phyloP scores from a whole-genome alignment of 2,329 filamentous ascomycete genomes.

The Exophiala spinifera region DNA sequence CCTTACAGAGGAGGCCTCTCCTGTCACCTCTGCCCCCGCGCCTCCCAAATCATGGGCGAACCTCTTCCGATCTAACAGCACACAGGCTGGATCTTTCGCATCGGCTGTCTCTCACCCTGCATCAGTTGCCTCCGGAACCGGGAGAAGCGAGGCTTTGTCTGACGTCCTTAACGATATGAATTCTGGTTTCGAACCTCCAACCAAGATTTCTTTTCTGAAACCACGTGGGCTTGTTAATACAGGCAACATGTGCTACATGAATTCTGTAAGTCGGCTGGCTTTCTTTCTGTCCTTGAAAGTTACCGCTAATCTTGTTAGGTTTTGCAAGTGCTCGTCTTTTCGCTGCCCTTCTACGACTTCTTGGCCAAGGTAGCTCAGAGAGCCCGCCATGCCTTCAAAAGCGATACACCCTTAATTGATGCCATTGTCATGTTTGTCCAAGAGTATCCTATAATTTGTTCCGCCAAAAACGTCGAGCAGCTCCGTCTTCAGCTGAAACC shows the following conservation, averaged over 20 bases:
- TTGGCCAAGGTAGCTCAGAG: constrained; percentile 80
- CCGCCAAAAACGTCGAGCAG: constrained; percentile 70
- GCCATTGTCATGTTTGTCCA: constrained; percentile 96
- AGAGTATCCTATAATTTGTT: constrained; percentile 83
- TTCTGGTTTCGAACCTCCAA: constrained; percentile 54
- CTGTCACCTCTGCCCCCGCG: constrained; percentile 41
- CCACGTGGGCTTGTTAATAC: constrained; percentile 93
- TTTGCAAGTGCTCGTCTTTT: constrained; percentile 92
- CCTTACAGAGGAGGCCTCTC: constrained; percentile 36
- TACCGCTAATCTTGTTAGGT: constrained; percentile 57
- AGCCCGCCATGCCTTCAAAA: constrained; percentile 88
- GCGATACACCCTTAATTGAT: constrained; percentile 88
- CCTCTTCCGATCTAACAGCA: constrained; percentile 56
- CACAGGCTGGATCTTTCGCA: constrained; percentile 33
- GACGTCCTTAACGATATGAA: constrained; percentile 74
- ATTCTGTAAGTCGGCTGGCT: constrained; percentile 66
- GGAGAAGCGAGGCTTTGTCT: constrained; percentile 60
- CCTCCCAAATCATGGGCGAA: constrained; percentile 68
- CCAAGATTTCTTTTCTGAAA: constrained; percentile 76
- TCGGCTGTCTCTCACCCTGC: constrained; percentile 23
- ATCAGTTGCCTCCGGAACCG: constrained; percentile 39
- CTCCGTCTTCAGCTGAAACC: constrained; percentile 71
- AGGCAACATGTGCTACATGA: constrained; percentile 99
- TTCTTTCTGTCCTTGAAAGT: constrained; percentile 23
- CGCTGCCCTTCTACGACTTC: constrained; percentile 90